These are phyloP conservation scores for Debaryomyces hansenii DNA, from an alignment of 805 yeast genomes.

Conservation along the genomic window DNA sequence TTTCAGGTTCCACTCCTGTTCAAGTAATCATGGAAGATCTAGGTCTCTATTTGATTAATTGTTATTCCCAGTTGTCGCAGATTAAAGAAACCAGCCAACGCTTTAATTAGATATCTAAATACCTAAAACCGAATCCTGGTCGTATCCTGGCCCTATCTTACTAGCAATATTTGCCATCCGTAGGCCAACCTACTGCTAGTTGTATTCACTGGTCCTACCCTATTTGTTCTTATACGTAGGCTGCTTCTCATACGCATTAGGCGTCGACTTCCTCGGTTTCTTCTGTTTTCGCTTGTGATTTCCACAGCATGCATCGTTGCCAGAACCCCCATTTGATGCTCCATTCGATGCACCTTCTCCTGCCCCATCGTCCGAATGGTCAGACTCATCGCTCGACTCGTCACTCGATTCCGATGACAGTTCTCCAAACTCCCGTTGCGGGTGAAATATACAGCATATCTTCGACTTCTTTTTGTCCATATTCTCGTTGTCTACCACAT, in stretches of 20 bases:
- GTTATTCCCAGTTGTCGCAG: no score
- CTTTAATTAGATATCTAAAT: no score
- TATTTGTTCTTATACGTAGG: constrained; percentile 53
- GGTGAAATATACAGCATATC: constrained; percentile 86
- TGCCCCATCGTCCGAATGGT: background rate
- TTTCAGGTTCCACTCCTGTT: no score
- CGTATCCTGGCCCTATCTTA: no score
- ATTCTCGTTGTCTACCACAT: constrained; percentile 85
- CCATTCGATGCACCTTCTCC: background rate
- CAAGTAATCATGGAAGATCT: no score
- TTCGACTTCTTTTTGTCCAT: constrained; percentile 88
- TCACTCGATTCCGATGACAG: constrained; percentile 21
- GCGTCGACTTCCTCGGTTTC: constrained; percentile 36
- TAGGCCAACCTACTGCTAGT: no score
- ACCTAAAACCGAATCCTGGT: no score
- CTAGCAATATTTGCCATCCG: no score
- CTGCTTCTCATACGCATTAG: constrained; percentile 87
- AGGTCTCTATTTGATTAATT: no score
- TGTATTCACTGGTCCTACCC: background rate
- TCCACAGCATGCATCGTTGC: constrained; percentile 17
- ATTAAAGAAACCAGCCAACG: no score
- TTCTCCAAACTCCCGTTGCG: constrained; percentile 63
- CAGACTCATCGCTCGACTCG: constrained; percentile 8
- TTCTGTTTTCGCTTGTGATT: constrained; percentile 13
- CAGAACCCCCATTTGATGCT: background rate